phyloP scores from a whole-genome alignment of 495 filamentous ascomycete species.

The Daldinia caldariorum region DNA sequence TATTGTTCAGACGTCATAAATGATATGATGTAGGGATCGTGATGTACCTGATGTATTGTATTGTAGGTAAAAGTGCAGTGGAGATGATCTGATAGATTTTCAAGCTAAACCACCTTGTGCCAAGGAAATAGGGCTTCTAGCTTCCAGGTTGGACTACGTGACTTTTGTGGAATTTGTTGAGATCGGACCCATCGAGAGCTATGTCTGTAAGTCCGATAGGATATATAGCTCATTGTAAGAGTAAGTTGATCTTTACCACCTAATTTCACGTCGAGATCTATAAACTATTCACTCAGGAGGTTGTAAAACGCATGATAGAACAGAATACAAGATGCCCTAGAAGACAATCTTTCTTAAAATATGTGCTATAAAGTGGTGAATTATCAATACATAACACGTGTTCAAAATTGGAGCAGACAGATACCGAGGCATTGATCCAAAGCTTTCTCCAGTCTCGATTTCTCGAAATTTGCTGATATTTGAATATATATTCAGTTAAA shows the following conservation, averaged over 20 bases:
- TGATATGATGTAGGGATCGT: conserved; percentile 34
- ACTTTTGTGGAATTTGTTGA: conserved; percentile 26
- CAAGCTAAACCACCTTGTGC: conserved; percentile 29
- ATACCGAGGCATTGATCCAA: conserved; percentile 7
- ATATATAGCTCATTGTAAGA: background rate
- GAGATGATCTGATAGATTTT: conserved; percentile 28
- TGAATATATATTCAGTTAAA: conserved; percentile 6
- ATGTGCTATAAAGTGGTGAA: no score
- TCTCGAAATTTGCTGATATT: conserved; percentile 1
- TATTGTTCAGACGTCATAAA: conserved; percentile 26
- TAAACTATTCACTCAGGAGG: conserved; percentile 17
- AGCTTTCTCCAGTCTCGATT: background rate
- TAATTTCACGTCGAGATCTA: background rate
- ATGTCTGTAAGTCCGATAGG: background rate
- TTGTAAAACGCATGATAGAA: no score
- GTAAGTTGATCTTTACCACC: no score
- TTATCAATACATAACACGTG: background rate
- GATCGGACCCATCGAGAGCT: background rate
- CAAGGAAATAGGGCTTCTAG: conserved; percentile 30
- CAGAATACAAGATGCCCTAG: no score
- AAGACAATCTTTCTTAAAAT: no score
- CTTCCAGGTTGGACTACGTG: conserved; percentile 20
- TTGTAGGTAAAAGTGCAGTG: conserved; percentile 6
- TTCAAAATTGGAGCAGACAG: background rate
- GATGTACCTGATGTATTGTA: conserved; percentile 1